phyloP scores from a whole-genome alignment of 2,329 filamentous ascomycete genomes.

The Cladosporium austrohemisphaericum region DNA sequence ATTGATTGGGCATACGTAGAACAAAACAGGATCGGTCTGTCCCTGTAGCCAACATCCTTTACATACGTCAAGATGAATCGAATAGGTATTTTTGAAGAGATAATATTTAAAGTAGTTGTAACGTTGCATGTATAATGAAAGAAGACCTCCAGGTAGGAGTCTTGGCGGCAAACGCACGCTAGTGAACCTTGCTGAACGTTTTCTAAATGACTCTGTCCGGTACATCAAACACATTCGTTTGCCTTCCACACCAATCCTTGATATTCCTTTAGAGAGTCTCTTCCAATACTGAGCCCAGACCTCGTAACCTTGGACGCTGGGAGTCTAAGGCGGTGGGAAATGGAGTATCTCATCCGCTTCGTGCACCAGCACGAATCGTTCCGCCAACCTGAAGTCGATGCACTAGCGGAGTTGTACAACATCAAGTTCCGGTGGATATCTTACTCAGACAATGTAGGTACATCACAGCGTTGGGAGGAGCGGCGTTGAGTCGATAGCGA shows the following conservation, averaged over 20 bases:
- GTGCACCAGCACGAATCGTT: constrained; percentile 90
- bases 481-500: not conserved
- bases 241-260: not conserved
- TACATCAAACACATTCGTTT: not conserved
- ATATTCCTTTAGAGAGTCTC: too few relatives aligned
- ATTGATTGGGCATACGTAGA: too few relatives aligned
- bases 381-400: constrained; percentile 75
- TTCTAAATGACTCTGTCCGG: constrained; percentile 12
- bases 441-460: constrained; percentile 70
- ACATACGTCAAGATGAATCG: too few relatives aligned
- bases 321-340: constrained; percentile 22
- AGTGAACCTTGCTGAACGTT: constrained; percentile 15
- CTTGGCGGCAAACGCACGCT: constrained; percentile 3
- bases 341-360: constrained; percentile 85
- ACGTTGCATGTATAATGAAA: too few relatives aligned
- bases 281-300: too few relatives aligned
- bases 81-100: too few relatives aligned
- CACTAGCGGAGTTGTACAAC: constrained; percentile 66
- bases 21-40: too few relatives aligned
- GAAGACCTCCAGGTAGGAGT: not conserved
- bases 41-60: too few relatives aligned
- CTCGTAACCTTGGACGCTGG: too few relatives aligned
- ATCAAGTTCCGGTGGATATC: constrained; percentile 68
- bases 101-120: too few relatives aligned
- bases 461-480: too few relatives aligned